phyloP scores from a whole-genome alignment of 1,284 basidiomycete species.

The Thelephora terrestris region DNA sequence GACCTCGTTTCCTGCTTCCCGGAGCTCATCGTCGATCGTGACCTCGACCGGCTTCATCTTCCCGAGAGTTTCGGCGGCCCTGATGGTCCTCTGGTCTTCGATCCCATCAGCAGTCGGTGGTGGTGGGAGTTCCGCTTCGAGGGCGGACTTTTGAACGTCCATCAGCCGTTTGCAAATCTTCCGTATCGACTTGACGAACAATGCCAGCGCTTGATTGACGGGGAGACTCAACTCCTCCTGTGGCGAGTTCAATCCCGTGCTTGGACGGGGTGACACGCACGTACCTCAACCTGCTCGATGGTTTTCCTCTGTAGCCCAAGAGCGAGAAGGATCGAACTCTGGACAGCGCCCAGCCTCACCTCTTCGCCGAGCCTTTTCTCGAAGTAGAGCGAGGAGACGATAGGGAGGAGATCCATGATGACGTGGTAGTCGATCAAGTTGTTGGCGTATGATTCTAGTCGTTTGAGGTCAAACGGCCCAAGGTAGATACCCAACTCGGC shows the following conservation, averaged over 20 bases:
- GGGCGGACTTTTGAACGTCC: conserved; percentile 73
- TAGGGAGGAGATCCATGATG: conserved; percentile 86
- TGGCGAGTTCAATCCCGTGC: not conserved
- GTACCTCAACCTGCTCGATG: conserved; percentile 81
- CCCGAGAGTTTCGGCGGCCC: conserved; percentile 10
- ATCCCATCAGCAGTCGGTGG: conserved; percentile 13
- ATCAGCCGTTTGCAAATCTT: conserved; percentile 76
- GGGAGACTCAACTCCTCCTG: conserved; percentile 76
- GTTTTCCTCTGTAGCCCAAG: conserved; percentile 89
- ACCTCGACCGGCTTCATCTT: conserved; percentile 45
- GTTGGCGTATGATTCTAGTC: conserved; percentile 91
- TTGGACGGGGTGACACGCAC: conserved; percentile 12
- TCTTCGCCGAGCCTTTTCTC: conserved; percentile 58
- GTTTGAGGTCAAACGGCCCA: conserved; percentile 93
- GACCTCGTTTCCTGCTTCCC: conserved; percentile 58
- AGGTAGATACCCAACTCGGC: conserved; percentile 67
- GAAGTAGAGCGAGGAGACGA: conserved; percentile 77
- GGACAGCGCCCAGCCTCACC: conserved; percentile 70
- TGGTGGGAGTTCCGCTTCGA: conserved; percentile 46
- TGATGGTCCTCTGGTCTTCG: conserved; percentile 4
- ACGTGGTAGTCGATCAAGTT: conserved; percentile 97
- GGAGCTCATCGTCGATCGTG: conserved; percentile 53
- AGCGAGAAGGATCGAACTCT: conserved; percentile 82
- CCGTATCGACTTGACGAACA: conserved; percentile 87
- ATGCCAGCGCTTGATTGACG: conserved; percentile 79